Evolutionary conservation across 768 basidiomycete species (phyloP).

Genomic region (Xanthoconium purpureum): DNA sequence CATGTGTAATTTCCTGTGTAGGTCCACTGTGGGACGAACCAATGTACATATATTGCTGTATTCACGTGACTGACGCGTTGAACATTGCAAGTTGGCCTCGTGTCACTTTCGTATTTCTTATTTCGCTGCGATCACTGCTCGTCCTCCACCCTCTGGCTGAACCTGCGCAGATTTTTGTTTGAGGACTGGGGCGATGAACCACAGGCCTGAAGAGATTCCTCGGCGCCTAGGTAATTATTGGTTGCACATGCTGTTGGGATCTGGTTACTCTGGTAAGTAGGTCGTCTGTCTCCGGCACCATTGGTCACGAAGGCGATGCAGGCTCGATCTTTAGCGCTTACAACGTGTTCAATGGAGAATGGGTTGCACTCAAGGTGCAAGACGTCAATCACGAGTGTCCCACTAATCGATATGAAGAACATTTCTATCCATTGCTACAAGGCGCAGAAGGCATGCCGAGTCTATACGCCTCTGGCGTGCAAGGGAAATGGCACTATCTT

Average conservation of each 20-base stretch:
- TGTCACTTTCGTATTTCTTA: not conserved
- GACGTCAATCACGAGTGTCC: conserved; percentile 68
- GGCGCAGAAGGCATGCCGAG: conserved; percentile 73
- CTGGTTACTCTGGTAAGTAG: conserved; percentile 67
- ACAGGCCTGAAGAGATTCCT: conserved; percentile 24
- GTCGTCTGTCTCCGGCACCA: not conserved
- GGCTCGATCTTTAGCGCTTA: conserved; percentile 68
- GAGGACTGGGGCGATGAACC: conserved; percentile 11
- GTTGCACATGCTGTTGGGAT: conserved; percentile 57
- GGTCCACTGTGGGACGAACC: not conserved
- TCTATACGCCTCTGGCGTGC: conserved; percentile 59
- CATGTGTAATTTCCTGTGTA: not conserved
- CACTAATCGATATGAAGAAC: conserved; percentile 69
- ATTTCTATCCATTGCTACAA: conserved; percentile 66
- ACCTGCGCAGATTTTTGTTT: not conserved
- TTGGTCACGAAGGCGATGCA: conserved; percentile 26
- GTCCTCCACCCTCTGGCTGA: not conserved
- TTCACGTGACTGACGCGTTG: conserved; percentile 31
- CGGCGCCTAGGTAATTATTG: conserved; percentile 56
- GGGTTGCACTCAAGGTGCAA: conserved; percentile 77
- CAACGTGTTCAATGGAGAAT: conserved; percentile 52
- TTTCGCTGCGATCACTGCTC: not conserved
- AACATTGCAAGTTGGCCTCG: conserved; percentile 9
- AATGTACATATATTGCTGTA: not conserved
- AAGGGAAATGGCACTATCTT: conserved; percentile 64